phyloP scores from a whole-genome alignment of 202 grass and related monocot species.

The Setaria viridis region DNA sequence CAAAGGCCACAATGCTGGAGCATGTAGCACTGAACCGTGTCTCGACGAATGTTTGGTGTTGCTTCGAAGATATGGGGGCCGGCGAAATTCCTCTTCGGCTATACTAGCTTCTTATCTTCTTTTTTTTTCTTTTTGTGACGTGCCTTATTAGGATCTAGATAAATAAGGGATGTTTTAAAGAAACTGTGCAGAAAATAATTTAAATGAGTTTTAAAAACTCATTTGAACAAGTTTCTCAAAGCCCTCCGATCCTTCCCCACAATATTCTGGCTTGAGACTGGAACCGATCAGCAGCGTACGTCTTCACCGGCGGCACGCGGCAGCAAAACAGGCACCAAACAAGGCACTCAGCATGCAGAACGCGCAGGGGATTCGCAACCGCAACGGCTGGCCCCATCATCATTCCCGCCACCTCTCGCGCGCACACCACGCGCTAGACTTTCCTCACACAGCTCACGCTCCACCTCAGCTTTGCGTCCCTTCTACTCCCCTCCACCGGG shows the following conservation, averaged over 20 bases:
- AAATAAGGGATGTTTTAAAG: too few relatives aligned
- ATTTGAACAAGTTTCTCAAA: too few relatives aligned
- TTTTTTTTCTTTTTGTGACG: too few relatives aligned
- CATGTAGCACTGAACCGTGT: background rate
- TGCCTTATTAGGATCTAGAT: too few relatives aligned
- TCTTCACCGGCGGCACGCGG: background rate
- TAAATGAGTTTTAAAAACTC: too few relatives aligned
- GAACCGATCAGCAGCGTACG: too few relatives aligned
- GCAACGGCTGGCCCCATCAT: background rate
- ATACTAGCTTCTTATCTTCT: too few relatives aligned
- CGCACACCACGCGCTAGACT: background rate
- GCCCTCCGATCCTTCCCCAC: too few relatives aligned
- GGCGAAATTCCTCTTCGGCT: too few relatives aligned
- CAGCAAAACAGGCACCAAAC: background rate
- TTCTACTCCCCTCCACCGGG: constrained; percentile 53
- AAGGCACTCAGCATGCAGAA: background rate
- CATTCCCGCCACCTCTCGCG: background rate
- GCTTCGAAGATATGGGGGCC: too few relatives aligned
- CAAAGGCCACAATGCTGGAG: background rate
- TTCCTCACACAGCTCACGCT: background rate
- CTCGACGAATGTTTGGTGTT: background rate
- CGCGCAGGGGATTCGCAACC: background rate
- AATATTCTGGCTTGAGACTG: too few relatives aligned
- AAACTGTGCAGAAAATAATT: too few relatives aligned
- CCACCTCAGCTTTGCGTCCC: constrained; percentile 49